Base-by-base conservation (phyloP, 805 yeast genomes). In the Candida succiphila region DNA sequence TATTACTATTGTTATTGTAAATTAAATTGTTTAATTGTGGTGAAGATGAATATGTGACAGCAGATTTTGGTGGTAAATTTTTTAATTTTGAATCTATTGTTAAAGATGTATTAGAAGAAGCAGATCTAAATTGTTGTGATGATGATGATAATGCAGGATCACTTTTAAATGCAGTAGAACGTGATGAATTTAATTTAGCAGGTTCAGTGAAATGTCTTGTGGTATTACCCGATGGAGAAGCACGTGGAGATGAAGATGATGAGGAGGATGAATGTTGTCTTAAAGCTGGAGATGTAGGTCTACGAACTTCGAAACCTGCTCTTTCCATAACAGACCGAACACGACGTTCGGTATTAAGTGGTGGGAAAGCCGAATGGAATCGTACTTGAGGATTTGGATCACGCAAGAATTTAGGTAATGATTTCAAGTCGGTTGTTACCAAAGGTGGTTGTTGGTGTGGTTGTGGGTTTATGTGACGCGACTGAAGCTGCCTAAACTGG, bases 291-390 rank as follows among this genome's bases (percentile, higher is more conserved):
- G 29, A 37, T 21, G 41, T 46, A 21, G 38, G 59, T 33, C 50
- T 64, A 38, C 61, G 63, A 9, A 70, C 72, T 17, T 82, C 92
- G 46, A 83, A 83, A 0, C 94, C 94, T 0, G 92, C 92, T 43
- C 92, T 58, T 50, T 83, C 92, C 54, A 80, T 74, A 2, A 81
- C 92, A 2, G 87, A 78, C 43, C 67, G 66, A 45, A 76, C 78
- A 20, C 75, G 58, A 31, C 68, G 75, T 25, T 70, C 69, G 0
- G 80, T 72, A 35, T 74, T 75, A 39, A 83, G 56, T 0, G 85
- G 80, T 2, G 94, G 94, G 43, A 82, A 83, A 4, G 79, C 72
- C 9, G 75, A 68, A 42, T 72, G 56, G 31, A 60, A 56, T 25
- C 50, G 43, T n/a, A 58, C 54, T 20, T 56, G 52, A 4, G 66